Conservation (phyloP, 768 basidiomycete genomes). For the Tremella yokohamensis region DNA sequence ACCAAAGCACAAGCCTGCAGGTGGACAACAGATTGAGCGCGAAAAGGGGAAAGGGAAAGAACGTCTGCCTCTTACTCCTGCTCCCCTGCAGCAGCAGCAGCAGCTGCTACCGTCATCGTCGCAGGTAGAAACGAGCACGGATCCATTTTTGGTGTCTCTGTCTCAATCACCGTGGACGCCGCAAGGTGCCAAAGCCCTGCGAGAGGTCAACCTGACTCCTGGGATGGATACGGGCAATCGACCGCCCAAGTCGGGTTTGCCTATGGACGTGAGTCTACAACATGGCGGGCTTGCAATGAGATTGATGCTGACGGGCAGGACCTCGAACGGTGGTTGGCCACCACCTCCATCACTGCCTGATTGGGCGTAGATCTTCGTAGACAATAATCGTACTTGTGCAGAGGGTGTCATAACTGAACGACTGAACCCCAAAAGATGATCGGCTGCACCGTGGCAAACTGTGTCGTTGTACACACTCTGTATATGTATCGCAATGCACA, state of each 20-base stretch:
- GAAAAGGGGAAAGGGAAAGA: neutral
- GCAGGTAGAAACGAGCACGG: too few species aligned
- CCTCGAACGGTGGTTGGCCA: neutral
- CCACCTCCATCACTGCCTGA: neutral
- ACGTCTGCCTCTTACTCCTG: neutral
- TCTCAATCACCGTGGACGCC: too few species aligned
- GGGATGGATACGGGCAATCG: conserved; percentile 29
- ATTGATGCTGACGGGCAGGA: neutral
- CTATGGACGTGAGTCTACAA: neutral
- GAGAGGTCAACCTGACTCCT: conserved; percentile 30
- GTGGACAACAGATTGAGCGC: too few species aligned
- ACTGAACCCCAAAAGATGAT: too few species aligned
- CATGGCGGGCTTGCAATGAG: too few species aligned
- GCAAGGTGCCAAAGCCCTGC: too few species aligned
- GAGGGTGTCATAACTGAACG: too few species aligned
- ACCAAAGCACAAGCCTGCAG: too few species aligned
- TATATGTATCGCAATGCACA: neutral
- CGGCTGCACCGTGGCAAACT: neutral
- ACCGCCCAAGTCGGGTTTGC: conserved; percentile 31
- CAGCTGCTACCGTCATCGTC: neutral
- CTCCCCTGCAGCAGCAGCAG: neutral
- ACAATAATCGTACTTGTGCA: too few species aligned
- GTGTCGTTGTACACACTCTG: neutral
- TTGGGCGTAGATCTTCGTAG: too few species aligned
- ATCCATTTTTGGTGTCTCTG: too few species aligned